These are phyloP conservation scores for Neonectria magnoliae DNA, from an alignment of 2,329 filamentous ascomycete genomes.

Conservation along the genomic window DNA sequence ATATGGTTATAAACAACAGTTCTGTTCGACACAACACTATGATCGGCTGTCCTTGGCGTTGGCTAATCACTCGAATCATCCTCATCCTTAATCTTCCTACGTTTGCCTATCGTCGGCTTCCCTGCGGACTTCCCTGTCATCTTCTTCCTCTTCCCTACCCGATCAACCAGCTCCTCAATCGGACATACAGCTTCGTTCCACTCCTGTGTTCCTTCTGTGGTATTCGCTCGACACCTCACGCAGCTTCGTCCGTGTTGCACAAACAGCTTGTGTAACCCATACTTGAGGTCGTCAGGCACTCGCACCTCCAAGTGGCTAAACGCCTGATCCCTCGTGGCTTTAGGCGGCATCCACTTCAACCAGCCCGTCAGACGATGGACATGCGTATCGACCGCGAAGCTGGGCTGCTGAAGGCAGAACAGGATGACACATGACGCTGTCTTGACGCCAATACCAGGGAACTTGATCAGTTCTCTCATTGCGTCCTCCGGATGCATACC, in stretches of 20 bases:
- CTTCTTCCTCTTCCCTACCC: slow-evolving; percentile 34
- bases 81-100: slow-evolving; percentile 27
- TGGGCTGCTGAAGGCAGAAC: slow-evolving; percentile 42
- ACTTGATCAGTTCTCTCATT: slow-evolving; percentile 41
- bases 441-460: slow-evolving; percentile 42
- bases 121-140: slow-evolving; percentile 23
- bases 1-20: not conserved
- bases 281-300: slow-evolving; percentile 40
- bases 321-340: slow-evolving; percentile 40
- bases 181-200: slow-evolving; percentile 38
- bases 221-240: slow-evolving; percentile 41
- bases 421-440: slow-evolving; percentile 43
- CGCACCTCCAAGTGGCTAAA: slow-evolving; percentile 43
- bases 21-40: not conserved
- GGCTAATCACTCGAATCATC: slow-evolving; percentile 28
- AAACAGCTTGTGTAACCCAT: slow-evolving; percentile 42
- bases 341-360: slow-evolving; percentile 42
- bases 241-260: slow-evolving; percentile 41
- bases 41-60: not conserved
- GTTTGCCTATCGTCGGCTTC: slow-evolving; percentile 24
- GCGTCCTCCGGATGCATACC: slow-evolving; percentile 42
- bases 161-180: slow-evolving; percentile 38
- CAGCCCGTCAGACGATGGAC: slow-evolving; percentile 41
- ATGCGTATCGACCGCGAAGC: slow-evolving; percentile 43
- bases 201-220: slow-evolving; percentile 41